Evolutionary conservation across 805 yeast species (phyloP).

Genomic region (Grigorovia transvaalensis): DNA sequence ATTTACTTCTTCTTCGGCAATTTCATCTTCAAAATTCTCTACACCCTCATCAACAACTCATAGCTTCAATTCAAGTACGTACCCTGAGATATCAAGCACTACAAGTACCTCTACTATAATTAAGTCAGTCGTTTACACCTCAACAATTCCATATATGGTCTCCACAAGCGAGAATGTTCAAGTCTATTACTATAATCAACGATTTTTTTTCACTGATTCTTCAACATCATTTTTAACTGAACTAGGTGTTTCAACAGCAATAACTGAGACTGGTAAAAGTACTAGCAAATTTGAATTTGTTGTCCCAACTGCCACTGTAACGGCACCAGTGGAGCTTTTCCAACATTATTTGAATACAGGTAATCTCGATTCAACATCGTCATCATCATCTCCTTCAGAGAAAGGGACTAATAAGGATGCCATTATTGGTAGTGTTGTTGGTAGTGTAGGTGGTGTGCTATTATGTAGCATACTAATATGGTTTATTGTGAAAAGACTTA

Average conservation of each 20-base stretch:
- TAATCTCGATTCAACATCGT: not conserved
- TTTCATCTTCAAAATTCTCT: no score
- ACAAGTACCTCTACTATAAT: not conserved
- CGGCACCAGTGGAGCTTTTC: constrained; percentile 13
- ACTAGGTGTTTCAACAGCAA: constrained; percentile 10
- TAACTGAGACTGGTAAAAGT: constrained; percentile 1
- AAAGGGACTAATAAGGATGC: constrained; percentile 8
- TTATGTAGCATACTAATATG: constrained; percentile 13
- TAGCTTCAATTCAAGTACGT: not conserved
- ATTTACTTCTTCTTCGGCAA: no score
- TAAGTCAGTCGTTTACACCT: not conserved
- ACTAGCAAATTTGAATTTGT: not conserved
- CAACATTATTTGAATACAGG: constrained; percentile 17
- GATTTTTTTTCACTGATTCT: constrained; percentile 13
- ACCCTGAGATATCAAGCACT: not conserved
- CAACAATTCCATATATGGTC: not conserved
- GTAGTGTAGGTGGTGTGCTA: constrained; percentile 23
- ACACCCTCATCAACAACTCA: not conserved
- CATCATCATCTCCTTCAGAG: not conserved
- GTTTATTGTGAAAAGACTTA: constrained; percentile 9
- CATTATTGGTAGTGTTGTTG: constrained; percentile 25
- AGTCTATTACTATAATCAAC: constrained; percentile 10
- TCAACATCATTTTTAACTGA: constrained; percentile 14
- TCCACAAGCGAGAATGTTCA: not conserved
- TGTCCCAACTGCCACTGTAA: constrained; percentile 4